Percentiles rank a stretch among this genome's conserved stretches.
Evolutionary conservation across 306 rosid species (phyloP).

Genomic region (Vigna mungo): DNA sequence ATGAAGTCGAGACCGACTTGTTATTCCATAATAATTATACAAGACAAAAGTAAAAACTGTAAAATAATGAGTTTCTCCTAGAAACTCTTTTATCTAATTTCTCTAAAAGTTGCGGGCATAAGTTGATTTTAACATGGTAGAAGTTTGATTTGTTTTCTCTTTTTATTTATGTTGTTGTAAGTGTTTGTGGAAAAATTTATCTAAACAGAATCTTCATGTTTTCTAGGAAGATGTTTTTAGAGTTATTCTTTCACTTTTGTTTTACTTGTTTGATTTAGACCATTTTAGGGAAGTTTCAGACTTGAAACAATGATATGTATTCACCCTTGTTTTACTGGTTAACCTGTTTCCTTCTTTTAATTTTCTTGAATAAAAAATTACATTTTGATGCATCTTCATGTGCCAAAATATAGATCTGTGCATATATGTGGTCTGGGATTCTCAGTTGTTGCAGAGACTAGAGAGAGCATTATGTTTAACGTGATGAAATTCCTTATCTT

Average conservation of each 20-base stretch:
- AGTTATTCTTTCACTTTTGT: conserved; percentile 8
- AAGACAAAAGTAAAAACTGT: background rate
- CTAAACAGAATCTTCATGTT: background rate
- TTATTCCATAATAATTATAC: background rate
- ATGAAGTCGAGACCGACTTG: background rate
- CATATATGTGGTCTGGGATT: conserved; percentile 14
- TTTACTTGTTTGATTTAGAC: background rate
- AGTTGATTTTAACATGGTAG: background rate
- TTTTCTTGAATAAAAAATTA: conserved; percentile 10
- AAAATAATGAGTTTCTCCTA: background rate
- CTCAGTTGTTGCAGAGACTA: conserved; percentile 21
- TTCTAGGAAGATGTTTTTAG: background rate
- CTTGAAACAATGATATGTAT: conserved; percentile 23
- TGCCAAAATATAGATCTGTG: background rate
- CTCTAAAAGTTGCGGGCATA: background rate
- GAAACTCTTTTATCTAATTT: background rate
- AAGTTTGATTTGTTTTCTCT: background rate
- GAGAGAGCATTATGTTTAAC: conserved; percentile 16
- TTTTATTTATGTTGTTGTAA: background rate
- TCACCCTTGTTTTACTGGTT: background rate
- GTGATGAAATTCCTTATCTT: conserved; percentile 25
- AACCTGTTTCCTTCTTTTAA: background rate
- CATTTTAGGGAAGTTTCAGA: background rate
- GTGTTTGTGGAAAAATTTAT: too few species aligned
- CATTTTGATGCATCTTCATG: background rate